A percentile compares a stretch with the other conserved stretches of the same genome.
phyloP scores from a whole-genome alignment of 2,329 filamentous ascomycete species.

The Claviceps sp. region DNA sequence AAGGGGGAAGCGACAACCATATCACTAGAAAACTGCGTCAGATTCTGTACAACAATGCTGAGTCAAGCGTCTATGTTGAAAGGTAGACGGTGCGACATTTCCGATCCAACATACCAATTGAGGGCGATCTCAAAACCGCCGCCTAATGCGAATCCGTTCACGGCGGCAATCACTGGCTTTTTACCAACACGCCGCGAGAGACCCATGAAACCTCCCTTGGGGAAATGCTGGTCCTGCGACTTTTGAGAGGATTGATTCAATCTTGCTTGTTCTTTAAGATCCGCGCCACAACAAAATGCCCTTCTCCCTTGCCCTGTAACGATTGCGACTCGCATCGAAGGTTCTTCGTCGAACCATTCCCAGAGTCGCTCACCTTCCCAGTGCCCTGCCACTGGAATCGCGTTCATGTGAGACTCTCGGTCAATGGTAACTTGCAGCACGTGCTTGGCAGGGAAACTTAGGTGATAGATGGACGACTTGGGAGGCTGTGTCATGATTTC shows the following conservation, averaged over 20 bases:
- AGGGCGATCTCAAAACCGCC: conserved; percentile 44
- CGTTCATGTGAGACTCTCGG: conserved; percentile 34
- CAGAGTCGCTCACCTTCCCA: conserved; percentile 35
- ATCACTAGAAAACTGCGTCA: conserved; percentile 21
- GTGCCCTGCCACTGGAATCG: conserved; percentile 27
- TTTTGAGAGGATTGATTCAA: conserved; percentile 11
- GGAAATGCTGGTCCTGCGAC: conserved; percentile 10
- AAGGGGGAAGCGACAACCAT: conserved; percentile 38
- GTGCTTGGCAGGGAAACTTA: conserved; percentile 31
- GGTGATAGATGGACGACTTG: conserved; percentile 9
- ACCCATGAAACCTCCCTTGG: conserved; percentile 31
- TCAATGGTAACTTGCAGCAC: conserved; percentile 41
- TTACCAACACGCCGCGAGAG: conserved; percentile 42
- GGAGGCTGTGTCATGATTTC: conserved; percentile 8
- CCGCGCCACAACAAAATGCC: conserved; percentile 42
- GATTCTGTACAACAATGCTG: not conserved
- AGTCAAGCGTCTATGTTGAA: too few species aligned
- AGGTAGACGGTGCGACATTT: too few species aligned
- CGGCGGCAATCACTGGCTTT: conserved; percentile 47
- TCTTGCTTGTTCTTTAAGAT: conserved; percentile 34
- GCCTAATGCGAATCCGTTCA: conserved; percentile 43
- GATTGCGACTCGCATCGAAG: conserved; percentile 31
- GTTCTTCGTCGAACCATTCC: conserved; percentile 39
- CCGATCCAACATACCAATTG: conserved; percentile 29
- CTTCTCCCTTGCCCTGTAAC: conserved; percentile 37